Conservation (phyloP, 495 filamentous ascomycete genomes). For the Hypoxylon cercidicola region DNA sequence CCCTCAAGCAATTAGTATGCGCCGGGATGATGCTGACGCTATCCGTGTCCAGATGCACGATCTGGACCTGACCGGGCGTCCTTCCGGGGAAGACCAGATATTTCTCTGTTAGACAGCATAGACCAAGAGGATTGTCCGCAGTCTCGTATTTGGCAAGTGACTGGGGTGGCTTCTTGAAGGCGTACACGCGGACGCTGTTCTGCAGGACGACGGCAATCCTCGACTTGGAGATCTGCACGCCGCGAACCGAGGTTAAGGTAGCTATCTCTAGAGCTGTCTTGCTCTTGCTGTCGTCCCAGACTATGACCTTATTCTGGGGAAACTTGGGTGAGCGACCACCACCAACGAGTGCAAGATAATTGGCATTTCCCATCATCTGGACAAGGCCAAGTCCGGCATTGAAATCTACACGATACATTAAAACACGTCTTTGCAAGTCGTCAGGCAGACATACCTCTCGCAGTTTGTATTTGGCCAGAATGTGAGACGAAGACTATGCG, state of each 20-base stretch:
- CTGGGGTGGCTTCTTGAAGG: conserved; percentile 77
- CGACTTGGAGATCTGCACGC: conserved; percentile 79
- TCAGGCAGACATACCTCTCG: conserved; percentile 51
- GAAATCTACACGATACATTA: conserved; percentile 69
- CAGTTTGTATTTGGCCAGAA: conserved; percentile 76
- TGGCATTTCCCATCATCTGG: conserved; percentile 88
- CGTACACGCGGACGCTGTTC: conserved; percentile 85
- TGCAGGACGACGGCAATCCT: conserved; percentile 84
- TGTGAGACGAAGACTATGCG: conserved; percentile 79
- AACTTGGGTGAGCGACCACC: conserved; percentile 89
- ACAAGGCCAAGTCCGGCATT: conserved; percentile 85
- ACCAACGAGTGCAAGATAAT: conserved; percentile 89
- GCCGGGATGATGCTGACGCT: conserved; percentile 96
- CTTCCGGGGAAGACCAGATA: conserved; percentile 84
- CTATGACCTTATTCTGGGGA: conserved; percentile 88
- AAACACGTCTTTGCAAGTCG: neutral
- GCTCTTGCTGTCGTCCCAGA: conserved; percentile 90
- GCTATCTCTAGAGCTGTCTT: conserved; percentile 71
- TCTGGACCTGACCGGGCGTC: conserved; percentile 87
- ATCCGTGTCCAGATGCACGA: conserved; percentile 81
- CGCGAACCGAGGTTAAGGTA: conserved; percentile 71
- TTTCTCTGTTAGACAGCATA: conserved; percentile 80
- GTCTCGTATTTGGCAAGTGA: conserved; percentile 84
- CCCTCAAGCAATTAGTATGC: conserved; percentile 79
- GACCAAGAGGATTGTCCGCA: conserved; percentile 82